phyloP scores from a whole-genome alignment of 2,329 filamentous ascomycete genomes.

The Fusarium sublunatum region DNA sequence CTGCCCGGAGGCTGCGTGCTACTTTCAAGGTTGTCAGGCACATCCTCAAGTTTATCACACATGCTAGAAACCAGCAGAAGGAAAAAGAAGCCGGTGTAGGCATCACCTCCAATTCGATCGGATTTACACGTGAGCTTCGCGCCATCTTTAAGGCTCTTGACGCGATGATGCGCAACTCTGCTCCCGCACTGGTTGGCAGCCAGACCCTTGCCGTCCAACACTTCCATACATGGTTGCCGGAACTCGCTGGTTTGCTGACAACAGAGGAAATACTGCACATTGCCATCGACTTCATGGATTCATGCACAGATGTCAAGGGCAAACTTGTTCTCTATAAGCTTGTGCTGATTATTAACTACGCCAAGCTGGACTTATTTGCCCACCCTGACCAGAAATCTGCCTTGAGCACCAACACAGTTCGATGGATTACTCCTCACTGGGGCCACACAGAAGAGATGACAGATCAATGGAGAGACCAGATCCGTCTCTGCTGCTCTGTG shows the following conservation, averaged over 20 bases:
- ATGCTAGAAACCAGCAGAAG: conserved; percentile 85
- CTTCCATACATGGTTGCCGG: conserved; percentile 97
- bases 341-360: conserved; percentile 91
- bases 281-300: conserved; percentile 92
- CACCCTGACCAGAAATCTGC: conserved; percentile 79
- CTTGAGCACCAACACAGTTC: conserved; percentile 82
- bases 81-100: conserved; percentile 90
- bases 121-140: conserved; percentile 84
- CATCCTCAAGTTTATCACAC: conserved; percentile 93
- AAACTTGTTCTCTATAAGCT: conserved; percentile 94
- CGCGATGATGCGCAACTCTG: conserved; percentile 86
- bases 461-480: conserved; percentile 91
- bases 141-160: conserved; percentile 92
- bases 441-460: conserved; percentile 78
- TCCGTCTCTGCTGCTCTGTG: conserved; percentile 92
- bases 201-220: conserved; percentile 96
- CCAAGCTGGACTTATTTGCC: conserved; percentile 82
- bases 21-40: conserved; percentile 96
- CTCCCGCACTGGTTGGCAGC: conserved; percentile 88
- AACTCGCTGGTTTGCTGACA: conserved; percentile 79
- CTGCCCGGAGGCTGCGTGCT: conserved; percentile 84
- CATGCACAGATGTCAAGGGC: conserved; percentile 86
- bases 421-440: conserved; percentile 96
- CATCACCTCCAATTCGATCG: conserved; percentile 77
- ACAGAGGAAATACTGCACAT: conserved; percentile 90